These are phyloP conservation scores for Eucalyptus virginea DNA, from an alignment of 345 rosid species.

Conservation along the genomic window DNA sequence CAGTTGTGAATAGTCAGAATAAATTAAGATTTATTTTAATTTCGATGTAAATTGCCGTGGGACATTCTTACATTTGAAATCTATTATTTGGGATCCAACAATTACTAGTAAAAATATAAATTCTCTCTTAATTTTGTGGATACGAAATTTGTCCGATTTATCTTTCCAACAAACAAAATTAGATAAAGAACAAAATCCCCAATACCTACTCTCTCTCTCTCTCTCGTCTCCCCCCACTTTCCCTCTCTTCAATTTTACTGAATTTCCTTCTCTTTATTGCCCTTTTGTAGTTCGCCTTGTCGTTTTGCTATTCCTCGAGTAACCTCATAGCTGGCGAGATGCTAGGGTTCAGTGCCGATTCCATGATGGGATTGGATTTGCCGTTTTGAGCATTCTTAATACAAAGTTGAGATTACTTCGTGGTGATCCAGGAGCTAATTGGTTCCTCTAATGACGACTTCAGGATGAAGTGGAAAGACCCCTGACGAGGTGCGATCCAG, in stretches of 20 bases:
- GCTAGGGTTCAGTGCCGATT: not conserved
- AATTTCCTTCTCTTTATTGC: not conserved
- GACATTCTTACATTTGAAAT: not conserved
- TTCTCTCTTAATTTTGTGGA: not conserved
- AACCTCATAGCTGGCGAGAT: not conserved
- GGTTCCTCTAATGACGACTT: not conserved
- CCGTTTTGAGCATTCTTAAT: not conserved
- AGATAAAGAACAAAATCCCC: not conserved
- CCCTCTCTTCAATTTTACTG: not conserved
- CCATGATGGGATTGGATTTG: not conserved
- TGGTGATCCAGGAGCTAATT: not conserved
- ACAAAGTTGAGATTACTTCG: not conserved
- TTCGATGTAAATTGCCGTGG: not conserved
- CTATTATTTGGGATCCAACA: not conserved
- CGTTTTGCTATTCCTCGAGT: not conserved
- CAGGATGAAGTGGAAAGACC: not conserved
- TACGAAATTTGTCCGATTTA: fast-evolving
- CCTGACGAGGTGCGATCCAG: not conserved
- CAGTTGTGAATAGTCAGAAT: not conserved
- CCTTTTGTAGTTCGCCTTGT: not conserved
- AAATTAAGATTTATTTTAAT: not conserved
- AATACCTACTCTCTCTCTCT: not conserved
- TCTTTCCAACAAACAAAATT: not conserved
- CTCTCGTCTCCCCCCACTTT: not conserved
- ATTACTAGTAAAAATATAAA: not conserved